Evolutionary conservation across 805 yeast species (phyloP), one percentile per base, ranked within the genome.

Genomic region (Myxozyma geophila): DNA sequence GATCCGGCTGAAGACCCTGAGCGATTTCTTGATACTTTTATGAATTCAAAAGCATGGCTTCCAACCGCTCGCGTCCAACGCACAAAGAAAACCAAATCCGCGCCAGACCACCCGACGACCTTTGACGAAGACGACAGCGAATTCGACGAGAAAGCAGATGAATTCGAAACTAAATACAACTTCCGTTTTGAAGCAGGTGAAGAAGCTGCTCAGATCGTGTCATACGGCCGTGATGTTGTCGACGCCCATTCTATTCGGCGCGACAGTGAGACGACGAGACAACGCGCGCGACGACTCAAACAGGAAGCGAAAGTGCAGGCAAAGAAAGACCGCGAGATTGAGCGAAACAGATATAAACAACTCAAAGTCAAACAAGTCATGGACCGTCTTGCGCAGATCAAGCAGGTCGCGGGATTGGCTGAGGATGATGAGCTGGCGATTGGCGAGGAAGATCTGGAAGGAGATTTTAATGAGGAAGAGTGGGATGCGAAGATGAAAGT

Each of bases 401-500:
- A 83, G 73, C 83, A 86, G 66, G 90, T 88, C 1, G 85, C 88
- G 36, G 95, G 92, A 1, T 2, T 64, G 19, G 39, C 33, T n/a
- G 84, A 80, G 19, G 81, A 81, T 21, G 88, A 87, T 64, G 87
- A 84, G 46, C 79, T 81, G 1, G 82, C 87, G 64, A 81, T 85
- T 48, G 39, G 36, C 1, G 88, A 87, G 59, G 82, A 87, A 52
- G 82, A 93, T 70, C 78, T 95, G 66, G 89, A 89, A 48, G 96
- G 89, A 56, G 98, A 95, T 73, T 95, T 90, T 74, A 91, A 90
- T 69, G 70, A 66, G 28, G 91, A 88, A 71, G 96, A 90, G 66
- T 95, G 98, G 98, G 98, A 95, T 75, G 78, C 76, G 62, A 86
- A 90, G 66, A 86, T 95, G 87, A 85, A 88, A 53, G 88, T 89